Conservation (phyloP, 2,329 filamentous ascomycete genomes). For the Coleophoma cylindrospora region DNA sequence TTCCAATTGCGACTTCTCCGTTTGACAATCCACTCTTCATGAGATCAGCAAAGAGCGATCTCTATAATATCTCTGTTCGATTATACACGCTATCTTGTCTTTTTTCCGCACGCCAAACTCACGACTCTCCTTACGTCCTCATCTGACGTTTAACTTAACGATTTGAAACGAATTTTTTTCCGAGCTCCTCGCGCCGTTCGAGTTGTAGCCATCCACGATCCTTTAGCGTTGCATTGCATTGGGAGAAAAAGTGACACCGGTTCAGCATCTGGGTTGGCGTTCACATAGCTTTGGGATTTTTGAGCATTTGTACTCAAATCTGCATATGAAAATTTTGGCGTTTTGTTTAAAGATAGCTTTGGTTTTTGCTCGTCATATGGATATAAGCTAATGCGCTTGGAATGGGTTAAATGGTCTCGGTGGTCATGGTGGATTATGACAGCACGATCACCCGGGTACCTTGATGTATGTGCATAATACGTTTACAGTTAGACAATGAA, state of each 20-base stretch:
- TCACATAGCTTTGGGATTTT: too few relatives aligned
- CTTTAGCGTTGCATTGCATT: conserved; percentile 1
- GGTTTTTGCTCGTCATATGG: too few relatives aligned
- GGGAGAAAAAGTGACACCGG: neutral
- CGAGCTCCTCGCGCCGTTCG: neutral
- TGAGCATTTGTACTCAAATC: too few relatives aligned
- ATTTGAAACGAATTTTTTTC: conserved; percentile 9
- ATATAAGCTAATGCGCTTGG: too few relatives aligned
- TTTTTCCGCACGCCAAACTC: neutral
- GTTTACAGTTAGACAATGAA: too few relatives aligned
- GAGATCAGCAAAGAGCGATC: conserved; percentile 1
- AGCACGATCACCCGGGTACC: too few relatives aligned
- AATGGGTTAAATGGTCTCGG: too few relatives aligned
- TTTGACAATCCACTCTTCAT: conserved; percentile 2
- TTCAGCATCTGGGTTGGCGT: too few relatives aligned
- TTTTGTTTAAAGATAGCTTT: too few relatives aligned
- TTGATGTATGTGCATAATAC: too few relatives aligned
- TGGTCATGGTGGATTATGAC: too few relatives aligned
- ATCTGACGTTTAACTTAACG: neutral
- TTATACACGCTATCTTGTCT: neutral
- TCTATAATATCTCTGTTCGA: neutral
- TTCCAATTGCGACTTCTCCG: neutral
- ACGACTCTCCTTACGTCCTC: conserved; percentile 2
- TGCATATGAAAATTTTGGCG: too few relatives aligned
- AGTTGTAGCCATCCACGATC: neutral